These are phyloP conservation scores for Pelargonium fulgidum DNA, from an alignment of 441 rosid genomes.

Conservation along the genomic window DNA sequence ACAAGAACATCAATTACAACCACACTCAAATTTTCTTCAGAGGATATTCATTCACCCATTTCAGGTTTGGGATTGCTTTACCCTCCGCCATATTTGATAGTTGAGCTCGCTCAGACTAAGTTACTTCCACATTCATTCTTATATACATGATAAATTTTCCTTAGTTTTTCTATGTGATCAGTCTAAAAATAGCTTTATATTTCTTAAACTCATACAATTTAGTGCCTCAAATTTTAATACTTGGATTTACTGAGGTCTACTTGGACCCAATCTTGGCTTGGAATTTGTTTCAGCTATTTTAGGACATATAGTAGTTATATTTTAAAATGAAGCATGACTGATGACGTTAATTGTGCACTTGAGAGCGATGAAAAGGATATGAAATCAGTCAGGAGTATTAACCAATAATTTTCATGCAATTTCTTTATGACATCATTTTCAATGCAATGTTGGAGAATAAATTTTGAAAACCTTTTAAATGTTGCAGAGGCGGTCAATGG, in stretches of 20 bases:
- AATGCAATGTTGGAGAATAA: not conserved
- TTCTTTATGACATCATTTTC: not conserved
- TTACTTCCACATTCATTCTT: slow-evolving; percentile 5
- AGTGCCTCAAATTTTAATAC: no score
- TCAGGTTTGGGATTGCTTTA: slow-evolving; percentile 31
- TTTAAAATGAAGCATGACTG: no score
- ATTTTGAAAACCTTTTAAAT: slow-evolving; percentile 14
- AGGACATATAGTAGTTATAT: no score
- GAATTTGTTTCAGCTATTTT: no score
- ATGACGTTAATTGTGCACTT: no score
- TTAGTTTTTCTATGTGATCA: not conserved
- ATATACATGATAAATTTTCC: not conserved
- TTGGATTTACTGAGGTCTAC: no score
- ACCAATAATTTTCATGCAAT: no score
- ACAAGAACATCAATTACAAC: slow-evolving; percentile 34
- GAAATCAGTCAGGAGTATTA: no score
- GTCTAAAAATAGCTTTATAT: no score
- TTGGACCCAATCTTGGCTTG: no score
- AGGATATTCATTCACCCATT: slow-evolving; percentile 59
- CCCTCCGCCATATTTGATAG: not conserved
- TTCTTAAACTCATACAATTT: no score
- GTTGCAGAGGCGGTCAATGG: slow-evolving; percentile 60
- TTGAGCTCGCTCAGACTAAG: not conserved
- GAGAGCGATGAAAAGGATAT: no score
- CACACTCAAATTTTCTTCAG: slow-evolving; percentile 46